Base-by-base conservation (phyloP, 768 basidiomycete genomes). In the Favolaschia claudopus region DNA sequence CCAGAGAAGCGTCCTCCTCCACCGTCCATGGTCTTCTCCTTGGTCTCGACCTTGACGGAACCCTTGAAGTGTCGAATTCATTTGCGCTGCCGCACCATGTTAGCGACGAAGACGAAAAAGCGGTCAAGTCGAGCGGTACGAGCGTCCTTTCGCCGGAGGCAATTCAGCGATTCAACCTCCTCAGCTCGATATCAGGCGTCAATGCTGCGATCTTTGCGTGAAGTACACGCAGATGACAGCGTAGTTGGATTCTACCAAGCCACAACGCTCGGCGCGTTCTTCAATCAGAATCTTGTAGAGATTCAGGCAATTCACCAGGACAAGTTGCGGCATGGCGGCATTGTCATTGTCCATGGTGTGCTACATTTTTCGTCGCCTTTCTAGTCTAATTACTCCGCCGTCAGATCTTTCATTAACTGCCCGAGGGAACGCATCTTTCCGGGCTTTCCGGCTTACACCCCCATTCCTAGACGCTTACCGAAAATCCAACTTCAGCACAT, bases 171-270 rank as follows among this genome's bases (percentile, higher is more conserved):
- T 50, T 29, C 22, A 33, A 65, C 52, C 43, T 40, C 69, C 63
- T 45, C 68, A 93, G 89, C 82, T 53, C 89, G 92, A 40, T 95
- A 94, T 72, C 93, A 95, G 74, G 79, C 84, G 32, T 83, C 88
- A 55, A 93, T 95, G 92, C 79, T 95, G 42, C 87, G 91, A 54
- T 89, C 91, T 22, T 80, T 98, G 69, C 92, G 93, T 70, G 94
- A 96, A 72, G 95, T 96, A 52, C 90, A 92, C 68, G 87, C 89
- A 33, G 94, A 96, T 68, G 94, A 96, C 75, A 93, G 89, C 63
- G 86, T 95, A 31, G 90, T 97, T 53, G 96, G 96, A 34, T 94
- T 96, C 74, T 98, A 98, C 78, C 93, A 96, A 70, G 91, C 92
- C 39, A 93, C 89, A 25, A 86, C 88, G 9, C 82, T 93, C 34